phyloP scores from a whole-genome alignment of 352 stramenopile species.

The Blastocystis sp. region DNA sequence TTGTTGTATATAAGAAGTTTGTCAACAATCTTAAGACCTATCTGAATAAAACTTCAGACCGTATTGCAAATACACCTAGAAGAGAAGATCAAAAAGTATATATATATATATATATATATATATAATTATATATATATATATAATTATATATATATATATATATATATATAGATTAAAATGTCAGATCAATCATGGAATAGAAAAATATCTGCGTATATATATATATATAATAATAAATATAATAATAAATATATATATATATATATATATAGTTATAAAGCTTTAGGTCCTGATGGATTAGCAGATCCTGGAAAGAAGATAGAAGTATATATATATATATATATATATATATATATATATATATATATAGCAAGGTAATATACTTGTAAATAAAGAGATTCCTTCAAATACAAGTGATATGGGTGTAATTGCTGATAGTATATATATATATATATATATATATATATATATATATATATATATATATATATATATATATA shows the following conservation, averaged over 20 bases:
- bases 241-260: too few species aligned
- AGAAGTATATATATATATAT: too few species aligned
- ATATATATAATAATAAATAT: too few species aligned
- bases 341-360: too few species aligned
- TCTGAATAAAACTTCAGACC: conserved; percentile 78
- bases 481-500: too few species aligned
- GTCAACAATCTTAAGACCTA: conserved; percentile 87
- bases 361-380: conserved; percentile 64
- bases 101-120: conserved; percentile 47
- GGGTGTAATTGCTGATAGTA: too few species aligned
- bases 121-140: neutral
- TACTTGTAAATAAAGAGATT: conserved; percentile 95
- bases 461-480: too few species aligned
- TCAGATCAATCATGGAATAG: neutral
- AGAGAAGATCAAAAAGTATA: conserved; percentile 48
- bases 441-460: too few species aligned
- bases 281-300: conserved; percentile 87
- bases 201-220: conserved; percentile 5
- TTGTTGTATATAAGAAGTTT: conserved; percentile 92
- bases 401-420: conserved; percentile 69
- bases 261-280: conserved; percentile 66
- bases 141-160: conserved; percentile 2
- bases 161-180: too few species aligned
- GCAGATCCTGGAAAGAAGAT: conserved; percentile 58
- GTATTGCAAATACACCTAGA: conserved; percentile 70